Evolutionary conservation across 129 eudicot genomes (phyloP).

Genomic region (Chrysanthemum makinoi): DNA sequence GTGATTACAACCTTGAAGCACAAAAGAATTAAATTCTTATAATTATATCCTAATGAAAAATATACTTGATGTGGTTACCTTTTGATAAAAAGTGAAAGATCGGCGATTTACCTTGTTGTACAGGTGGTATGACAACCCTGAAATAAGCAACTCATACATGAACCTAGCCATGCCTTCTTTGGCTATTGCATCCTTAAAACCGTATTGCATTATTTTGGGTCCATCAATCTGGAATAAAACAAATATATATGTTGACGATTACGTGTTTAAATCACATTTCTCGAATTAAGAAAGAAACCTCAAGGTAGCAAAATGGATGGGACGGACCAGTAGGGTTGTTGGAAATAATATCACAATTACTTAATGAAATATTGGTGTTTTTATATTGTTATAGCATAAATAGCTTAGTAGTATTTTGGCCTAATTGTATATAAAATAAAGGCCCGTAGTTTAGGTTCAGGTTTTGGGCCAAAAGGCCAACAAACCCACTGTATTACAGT

Average conservation of each 20-base stretch:
- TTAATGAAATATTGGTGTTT: no score
- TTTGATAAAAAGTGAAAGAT: no score
- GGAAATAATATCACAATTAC: no score
- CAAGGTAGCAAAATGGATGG: not conserved
- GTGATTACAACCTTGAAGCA: not conserved
- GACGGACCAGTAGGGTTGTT: not conserved
- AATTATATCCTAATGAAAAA: not conserved
- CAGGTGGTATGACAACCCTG: not conserved
- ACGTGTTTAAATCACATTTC: not conserved
- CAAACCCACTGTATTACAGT: no score
- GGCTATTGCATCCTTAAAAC: not conserved
- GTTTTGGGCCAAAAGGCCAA: no score
- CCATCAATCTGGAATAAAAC: not conserved
- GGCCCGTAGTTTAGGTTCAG: no score
- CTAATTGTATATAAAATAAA: no score
- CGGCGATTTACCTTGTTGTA: no score
- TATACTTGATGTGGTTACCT: no score
- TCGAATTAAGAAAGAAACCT: not conserved
- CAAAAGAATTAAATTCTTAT: not conserved
- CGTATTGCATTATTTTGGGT: not conserved
- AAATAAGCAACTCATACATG: not conserved
- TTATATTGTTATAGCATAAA: no score
- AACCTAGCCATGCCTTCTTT: not conserved
- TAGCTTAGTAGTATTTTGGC: no score
- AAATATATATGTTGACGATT: not conserved